These are phyloP conservation scores for Pichiaceae sp. DNA, from an alignment of 1,139 yeast species.

Conservation along the genomic window DNA sequence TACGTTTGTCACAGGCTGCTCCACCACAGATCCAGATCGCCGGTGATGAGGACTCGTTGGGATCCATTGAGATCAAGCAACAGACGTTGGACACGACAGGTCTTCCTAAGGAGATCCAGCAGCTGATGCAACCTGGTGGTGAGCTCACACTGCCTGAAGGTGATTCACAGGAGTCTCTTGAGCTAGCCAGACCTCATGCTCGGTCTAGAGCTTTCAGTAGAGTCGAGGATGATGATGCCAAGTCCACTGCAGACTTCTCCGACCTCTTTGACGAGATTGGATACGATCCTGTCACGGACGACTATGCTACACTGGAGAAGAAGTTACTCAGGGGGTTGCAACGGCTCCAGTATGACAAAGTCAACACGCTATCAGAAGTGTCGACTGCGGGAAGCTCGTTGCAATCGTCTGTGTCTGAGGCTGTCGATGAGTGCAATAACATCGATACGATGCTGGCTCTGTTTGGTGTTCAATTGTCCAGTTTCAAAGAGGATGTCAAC, in stretches of 20 bases:
- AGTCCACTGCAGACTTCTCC: conserved; percentile 29
- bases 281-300: conserved; percentile 59
- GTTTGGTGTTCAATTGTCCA: conserved; percentile 50
- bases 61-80: conserved; percentile 5
- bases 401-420: conserved; percentile 32
- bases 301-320: conserved; percentile 45
- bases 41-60: conserved; percentile 4
- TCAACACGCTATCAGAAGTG: conserved; percentile 38
- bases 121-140: conserved; percentile 5
- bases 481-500: conserved; percentile 59
- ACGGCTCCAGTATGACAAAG: conserved; percentile 39
- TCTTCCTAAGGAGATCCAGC: conserved; percentile 3
- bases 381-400: conserved; percentile 34
- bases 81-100: conserved; percentile 6
- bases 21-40: conserved; percentile 2
- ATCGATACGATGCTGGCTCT: conserved; percentile 47
- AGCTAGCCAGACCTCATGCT: conserved; percentile 12
- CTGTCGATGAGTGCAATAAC: conserved; percentile 58
- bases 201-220: conserved; percentile 23
- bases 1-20: conserved; percentile 6
- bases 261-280: conserved; percentile 68
- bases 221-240: conserved; percentile 14
- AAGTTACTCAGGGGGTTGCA: conserved; percentile 48
- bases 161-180: background rate
- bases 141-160: conserved; percentile 3